Base-by-base conservation (phyloP, 495 filamentous ascomycete genomes). In the Neurospora hispaniola region DNA sequence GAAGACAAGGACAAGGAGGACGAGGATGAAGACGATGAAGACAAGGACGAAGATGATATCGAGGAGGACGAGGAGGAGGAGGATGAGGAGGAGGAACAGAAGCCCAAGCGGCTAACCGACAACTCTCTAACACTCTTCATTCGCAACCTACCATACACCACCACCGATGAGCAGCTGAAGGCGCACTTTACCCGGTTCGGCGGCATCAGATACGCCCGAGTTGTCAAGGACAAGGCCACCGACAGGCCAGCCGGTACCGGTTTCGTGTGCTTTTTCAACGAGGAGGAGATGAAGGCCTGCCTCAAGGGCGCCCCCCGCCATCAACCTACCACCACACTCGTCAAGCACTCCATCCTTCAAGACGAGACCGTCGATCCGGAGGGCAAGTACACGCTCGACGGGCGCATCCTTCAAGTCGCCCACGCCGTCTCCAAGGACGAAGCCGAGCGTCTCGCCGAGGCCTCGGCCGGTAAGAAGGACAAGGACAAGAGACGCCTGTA, bases 401-500 rank as follows among this genome's bases (percentile, higher is more conserved):
- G 94, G 62, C 93, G 96, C 35, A 86, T 97, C 41, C 85, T 99
- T 5, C 92, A 95, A 72, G 83, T 98, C 39, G 85, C 93, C 16
- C 90, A 89, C 43, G 96, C 96, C 10, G 95, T 99, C 16, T 89
- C 89, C 81, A 91, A 91, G 78, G 85, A 88, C 48, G 89, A 94
- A 80, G 96, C 96, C 23, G 81, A 82, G 20, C 89, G 91, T 39
- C 88, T 98, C 18, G 89, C 91, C 42, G 88, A 91, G 69, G 89
- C 90, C 48, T 90, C 91, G 69, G 84, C 83, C 11, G 87, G 86
- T 11, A 87, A 89, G 73, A 87, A 87, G 71, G 89, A 95, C 73
- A 91, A 90, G 75, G 96, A 99, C 82, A 98, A 95, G 81, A 89
- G 96, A n/a, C 90, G 92, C 40, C 86, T 98, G 4, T 99, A 93